A percentile compares a stretch with the other conserved stretches of the same genome.
These are phyloP conservation scores for Aureobasidium pullulans DNA, from an alignment of 2,329 filamentous ascomycete species.

Conservation along the genomic window DNA sequence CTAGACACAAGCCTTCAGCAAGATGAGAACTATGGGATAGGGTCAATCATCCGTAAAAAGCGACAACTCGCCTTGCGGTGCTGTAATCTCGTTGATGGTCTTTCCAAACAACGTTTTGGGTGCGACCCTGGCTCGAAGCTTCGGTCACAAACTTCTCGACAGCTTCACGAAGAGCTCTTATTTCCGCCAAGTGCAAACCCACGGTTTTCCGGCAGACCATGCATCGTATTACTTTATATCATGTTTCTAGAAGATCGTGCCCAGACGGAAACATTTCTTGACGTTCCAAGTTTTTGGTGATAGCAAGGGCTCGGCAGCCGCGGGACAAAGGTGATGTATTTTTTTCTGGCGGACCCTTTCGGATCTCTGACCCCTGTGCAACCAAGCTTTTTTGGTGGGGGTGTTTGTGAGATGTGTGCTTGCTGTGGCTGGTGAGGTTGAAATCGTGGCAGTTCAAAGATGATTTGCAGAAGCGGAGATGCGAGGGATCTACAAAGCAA, in stretches of 20 bases:
- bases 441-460: background rate
- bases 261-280: background rate
- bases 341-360: no score
- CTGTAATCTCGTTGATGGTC: background rate
- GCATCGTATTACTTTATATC: background rate
- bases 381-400: conserved; percentile 4
- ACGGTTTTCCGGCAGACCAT: background rate
- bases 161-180: background rate
- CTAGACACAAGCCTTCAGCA: background rate
- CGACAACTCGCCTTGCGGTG: no score
- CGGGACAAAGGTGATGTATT: background rate
- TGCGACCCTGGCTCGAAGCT: background rate
- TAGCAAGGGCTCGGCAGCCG: background rate
- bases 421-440: background rate
- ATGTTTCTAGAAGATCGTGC: background rate
- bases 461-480: conserved; percentile 1
- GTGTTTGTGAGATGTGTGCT: background rate
- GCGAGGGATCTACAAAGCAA: background rate
- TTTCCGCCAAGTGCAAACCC: background rate
- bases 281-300: no score
- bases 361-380: no score
- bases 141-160: no score
- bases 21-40: background rate
- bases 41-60: background rate
- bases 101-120: background rate